A percentile compares a stretch with the other conserved stretches of the same genome.
phyloP scores from a whole-genome alignment of 306 rosid genomes.

The Inga leiocalycina region DNA sequence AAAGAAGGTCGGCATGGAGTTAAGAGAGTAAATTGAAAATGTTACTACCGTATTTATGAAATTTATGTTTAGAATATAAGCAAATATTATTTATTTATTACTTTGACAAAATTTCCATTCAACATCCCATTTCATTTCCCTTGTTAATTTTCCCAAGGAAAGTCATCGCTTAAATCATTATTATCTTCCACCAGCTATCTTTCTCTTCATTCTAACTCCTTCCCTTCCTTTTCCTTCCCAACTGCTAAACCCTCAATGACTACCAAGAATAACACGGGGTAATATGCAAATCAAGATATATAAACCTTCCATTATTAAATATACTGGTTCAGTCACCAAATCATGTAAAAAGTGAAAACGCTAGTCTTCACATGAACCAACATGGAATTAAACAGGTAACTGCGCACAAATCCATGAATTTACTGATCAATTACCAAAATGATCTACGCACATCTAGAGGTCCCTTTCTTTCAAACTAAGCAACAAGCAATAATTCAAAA shows the following conservation, averaged over 20 bases:
- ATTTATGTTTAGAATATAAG: background rate
- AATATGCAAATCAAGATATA: background rate
- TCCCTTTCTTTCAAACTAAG: background rate
- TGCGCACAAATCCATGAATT: background rate
- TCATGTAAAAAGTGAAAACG: background rate
- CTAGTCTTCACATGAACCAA: background rate
- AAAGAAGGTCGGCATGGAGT: background rate
- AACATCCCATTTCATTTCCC: background rate
- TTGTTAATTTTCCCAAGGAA: background rate
- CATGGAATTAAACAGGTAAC: background rate
- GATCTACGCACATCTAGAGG: slow-evolving; percentile 3
- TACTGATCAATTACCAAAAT: background rate
- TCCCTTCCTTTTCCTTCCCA: background rate
- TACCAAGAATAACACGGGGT: background rate
- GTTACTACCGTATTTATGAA: background rate
- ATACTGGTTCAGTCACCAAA: background rate
- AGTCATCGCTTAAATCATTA: background rate
- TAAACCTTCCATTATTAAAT: background rate
- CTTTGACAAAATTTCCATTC: background rate
- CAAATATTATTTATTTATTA: background rate
- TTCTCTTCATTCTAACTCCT: background rate
- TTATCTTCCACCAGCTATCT: background rate
- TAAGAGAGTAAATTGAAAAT: background rate
- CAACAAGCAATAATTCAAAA: slow-evolving; percentile 14
- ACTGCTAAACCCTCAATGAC: background rate